Evolutionary conservation across 805 yeast genomes (phyloP).

Genomic region (Pichia heedii): DNA sequence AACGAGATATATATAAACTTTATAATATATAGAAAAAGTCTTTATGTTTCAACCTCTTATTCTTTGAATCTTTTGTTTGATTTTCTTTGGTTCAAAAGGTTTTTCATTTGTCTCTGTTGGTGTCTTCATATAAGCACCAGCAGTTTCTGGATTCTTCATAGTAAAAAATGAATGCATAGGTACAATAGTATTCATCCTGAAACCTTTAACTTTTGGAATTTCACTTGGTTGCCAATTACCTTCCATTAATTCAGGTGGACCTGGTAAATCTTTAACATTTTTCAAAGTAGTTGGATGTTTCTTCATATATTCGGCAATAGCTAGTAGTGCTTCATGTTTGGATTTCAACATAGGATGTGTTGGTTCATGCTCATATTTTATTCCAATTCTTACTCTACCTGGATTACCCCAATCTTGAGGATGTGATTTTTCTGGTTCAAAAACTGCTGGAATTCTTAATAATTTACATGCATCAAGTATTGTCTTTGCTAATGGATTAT

Average conservation of each 20-base stretch:
- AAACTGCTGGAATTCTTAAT: conserved; percentile 29
- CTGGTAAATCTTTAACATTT: conserved; percentile 54
- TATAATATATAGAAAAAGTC: neutral
- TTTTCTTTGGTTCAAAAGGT: conserved; percentile 21
- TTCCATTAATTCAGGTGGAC: conserved; percentile 50
- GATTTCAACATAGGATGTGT: conserved; percentile 30
- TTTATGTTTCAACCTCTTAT: conserved; percentile 33
- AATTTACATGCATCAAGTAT: conserved; percentile 59
- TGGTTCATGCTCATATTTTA: conserved; percentile 42
- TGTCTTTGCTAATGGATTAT: conserved; percentile 79
- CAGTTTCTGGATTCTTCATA: conserved; percentile 78
- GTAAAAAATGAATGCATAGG: conserved; percentile 81
- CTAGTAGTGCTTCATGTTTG: conserved; percentile 58
- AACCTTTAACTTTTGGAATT: conserved; percentile 76
- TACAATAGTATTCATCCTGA: conserved; percentile 75
- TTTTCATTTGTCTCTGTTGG: conserved; percentile 36
- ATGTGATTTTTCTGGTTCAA: conserved; percentile 79
- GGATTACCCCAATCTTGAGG: conserved; percentile 98
- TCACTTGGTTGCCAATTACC: conserved; percentile 45
- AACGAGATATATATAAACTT: no score
- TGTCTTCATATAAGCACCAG: conserved; percentile 49
- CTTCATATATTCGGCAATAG: conserved; percentile 52
- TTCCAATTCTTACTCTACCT: conserved; percentile 79
- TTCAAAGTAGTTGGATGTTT: conserved; percentile 60
- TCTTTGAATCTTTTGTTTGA: conserved; percentile 50